phyloP scores from a whole-genome alignment of 1,139 yeast genomes.

The Taphrina flavorubra region DNA sequence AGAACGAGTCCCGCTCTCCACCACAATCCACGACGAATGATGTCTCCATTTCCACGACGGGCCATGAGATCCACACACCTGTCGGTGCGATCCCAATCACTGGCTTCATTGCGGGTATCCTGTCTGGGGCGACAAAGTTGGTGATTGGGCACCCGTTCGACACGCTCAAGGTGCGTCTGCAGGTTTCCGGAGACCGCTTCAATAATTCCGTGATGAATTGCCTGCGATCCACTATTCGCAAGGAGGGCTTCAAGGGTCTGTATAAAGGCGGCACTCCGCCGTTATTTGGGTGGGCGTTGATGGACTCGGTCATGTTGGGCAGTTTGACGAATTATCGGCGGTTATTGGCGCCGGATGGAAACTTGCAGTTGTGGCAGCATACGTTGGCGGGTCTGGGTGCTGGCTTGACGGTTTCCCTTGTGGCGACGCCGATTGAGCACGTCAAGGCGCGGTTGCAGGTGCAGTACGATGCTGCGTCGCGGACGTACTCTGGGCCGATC shows the following conservation, averaged over 20 bases:
- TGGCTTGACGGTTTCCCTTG: slow-evolving; percentile 89
- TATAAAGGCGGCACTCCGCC: slow-evolving; percentile 92
- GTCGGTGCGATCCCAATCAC: slow-evolving; percentile 27
- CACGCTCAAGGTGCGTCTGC: slow-evolving; percentile 84
- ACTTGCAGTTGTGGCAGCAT: slow-evolving; percentile 75
- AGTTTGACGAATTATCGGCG: slow-evolving; percentile 78
- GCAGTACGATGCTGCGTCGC: slow-evolving; percentile 80
- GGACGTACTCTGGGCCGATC: slow-evolving; percentile 74
- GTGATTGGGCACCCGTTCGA: slow-evolving; percentile 95
- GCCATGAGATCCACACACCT: slow-evolving; percentile 15
- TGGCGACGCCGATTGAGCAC: slow-evolving; percentile 92
- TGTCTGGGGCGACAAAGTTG: slow-evolving; percentile 83
- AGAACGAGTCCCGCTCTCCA: background rate
- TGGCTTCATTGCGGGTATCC: slow-evolving; percentile 67
- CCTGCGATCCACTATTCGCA: slow-evolving; percentile 63
- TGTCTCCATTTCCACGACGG: background rate
- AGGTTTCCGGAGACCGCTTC: slow-evolving; percentile 79
- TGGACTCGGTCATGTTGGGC: slow-evolving; percentile 82
- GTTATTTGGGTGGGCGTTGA: slow-evolving; percentile 86
- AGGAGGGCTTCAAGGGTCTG: slow-evolving; percentile 67
- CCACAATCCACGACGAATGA: background rate
- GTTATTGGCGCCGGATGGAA: slow-evolving; percentile 56
- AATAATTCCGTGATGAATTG: slow-evolving; percentile 59
- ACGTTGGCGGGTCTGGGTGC: slow-evolving; percentile 75
- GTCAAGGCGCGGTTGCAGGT: slow-evolving; percentile 84